These are phyloP conservation scores for Sphenostylis stenocarpa DNA, from an alignment of 306 rosid species.

Conservation along the genomic window DNA sequence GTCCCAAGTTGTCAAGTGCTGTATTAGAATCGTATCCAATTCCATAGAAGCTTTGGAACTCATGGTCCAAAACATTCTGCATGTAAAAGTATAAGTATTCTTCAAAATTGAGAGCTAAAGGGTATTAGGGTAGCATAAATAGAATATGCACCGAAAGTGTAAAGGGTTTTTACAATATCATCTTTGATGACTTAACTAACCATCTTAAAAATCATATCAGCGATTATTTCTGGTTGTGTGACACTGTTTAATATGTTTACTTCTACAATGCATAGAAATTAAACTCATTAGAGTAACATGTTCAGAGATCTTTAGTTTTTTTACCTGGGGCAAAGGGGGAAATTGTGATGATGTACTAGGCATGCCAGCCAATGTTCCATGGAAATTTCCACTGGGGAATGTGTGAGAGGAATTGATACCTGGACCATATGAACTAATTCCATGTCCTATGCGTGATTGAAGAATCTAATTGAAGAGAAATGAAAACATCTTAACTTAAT, in stretches of 20 bases:
- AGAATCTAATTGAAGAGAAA: constrained; percentile 58
- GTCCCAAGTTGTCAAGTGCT: constrained; percentile 71
- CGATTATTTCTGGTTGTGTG: not conserved
- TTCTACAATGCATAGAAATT: not conserved
- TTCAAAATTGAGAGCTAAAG: not conserved
- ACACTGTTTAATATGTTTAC: no score
- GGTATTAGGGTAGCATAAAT: not conserved
- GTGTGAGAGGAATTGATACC: constrained; percentile 66
- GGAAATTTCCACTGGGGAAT: constrained; percentile 60
- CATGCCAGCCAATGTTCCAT: constrained; percentile 56
- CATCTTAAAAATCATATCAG: not conserved
- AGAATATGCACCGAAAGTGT: not conserved
- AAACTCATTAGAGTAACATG: not conserved
- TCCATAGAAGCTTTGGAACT: constrained; percentile 77
- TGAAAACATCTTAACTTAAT: constrained; percentile 9
- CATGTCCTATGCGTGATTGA: constrained; percentile 58
- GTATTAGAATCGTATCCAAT: constrained; percentile 78
- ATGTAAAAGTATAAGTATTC: constrained; percentile 22
- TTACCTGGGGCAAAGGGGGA: constrained; percentile 79
- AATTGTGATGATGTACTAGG: constrained; percentile 59
- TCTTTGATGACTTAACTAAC: not conserved
- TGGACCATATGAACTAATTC: constrained; percentile 57
- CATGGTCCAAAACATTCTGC: constrained; percentile 75
- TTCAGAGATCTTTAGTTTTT: constrained; percentile 28
- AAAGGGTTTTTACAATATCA: not conserved